phyloP scores from a whole-genome alignment of 2,329 filamentous ascomycete species.

The Aureobasidium vineae region DNA sequence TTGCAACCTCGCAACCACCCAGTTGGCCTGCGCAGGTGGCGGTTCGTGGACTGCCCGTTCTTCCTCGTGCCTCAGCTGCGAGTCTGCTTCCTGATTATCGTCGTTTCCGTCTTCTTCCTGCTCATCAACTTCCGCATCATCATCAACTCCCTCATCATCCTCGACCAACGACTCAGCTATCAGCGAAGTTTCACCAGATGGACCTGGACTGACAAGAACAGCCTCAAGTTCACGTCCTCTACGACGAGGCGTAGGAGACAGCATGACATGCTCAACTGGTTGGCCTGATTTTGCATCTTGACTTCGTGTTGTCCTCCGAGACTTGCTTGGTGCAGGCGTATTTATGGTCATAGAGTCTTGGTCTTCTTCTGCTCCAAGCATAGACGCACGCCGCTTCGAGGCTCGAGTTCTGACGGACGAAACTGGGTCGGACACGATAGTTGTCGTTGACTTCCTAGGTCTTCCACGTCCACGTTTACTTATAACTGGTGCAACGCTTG shows the following conservation, averaged over 20 bases:
- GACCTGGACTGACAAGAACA: slow-evolving; percentile 2
- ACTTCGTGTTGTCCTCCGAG: slow-evolving; percentile 32
- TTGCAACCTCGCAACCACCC: slow-evolving; percentile 56
- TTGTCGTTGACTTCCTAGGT: slow-evolving; percentile 32
- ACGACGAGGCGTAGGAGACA: not conserved
- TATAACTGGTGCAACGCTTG: not conserved
- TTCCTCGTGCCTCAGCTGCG: slow-evolving; percentile 22
- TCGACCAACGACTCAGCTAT: not conserved
- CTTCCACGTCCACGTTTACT: slow-evolving; percentile 34
- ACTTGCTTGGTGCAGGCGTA: slow-evolving; percentile 32
- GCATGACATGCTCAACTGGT: slow-evolving; percentile 9
- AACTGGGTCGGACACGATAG: slow-evolving; percentile 24
- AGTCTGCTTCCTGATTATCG: slow-evolving; percentile 20
- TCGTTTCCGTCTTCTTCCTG: not conserved
- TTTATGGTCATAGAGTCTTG: slow-evolving; percentile 28
- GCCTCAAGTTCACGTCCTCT: slow-evolving; percentile 5
- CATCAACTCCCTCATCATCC: not conserved
- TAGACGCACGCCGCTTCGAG: slow-evolving; percentile 36
- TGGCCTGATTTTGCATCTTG: slow-evolving; percentile 27
- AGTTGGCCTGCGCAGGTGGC: slow-evolving; percentile 43
- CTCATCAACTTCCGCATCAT: not conserved
- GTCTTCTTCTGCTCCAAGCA: slow-evolving; percentile 26
- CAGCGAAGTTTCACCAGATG: not conserved
- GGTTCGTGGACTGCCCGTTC: slow-evolving; percentile 30
- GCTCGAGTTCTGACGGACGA: slow-evolving; percentile 21